Evolutionary conservation across 2,329 filamentous ascomycete genomes (phyloP).

Genomic region (Aciculosporium take): DNA sequence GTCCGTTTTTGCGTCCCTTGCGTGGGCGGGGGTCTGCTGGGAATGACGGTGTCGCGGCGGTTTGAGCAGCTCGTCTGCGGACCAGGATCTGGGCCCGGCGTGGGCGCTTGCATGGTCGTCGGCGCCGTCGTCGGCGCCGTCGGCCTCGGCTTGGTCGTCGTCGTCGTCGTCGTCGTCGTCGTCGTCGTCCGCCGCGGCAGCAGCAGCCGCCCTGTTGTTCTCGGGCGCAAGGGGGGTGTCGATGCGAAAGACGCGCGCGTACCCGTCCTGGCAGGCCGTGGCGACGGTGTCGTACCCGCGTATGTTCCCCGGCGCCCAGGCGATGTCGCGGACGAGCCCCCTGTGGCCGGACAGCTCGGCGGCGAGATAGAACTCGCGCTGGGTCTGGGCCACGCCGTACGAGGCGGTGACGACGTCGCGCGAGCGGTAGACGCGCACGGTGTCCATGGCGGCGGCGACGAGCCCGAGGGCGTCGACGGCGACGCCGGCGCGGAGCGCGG

Average conservation of each 20-base stretch:
- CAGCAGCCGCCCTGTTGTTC: too few species aligned
- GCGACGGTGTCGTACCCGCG: slow-evolving; percentile 82
- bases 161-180: too few species aligned
- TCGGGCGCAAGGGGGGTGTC: too few species aligned
- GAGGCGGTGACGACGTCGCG: slow-evolving; percentile 39
- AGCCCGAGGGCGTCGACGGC: slow-evolving; percentile 65
- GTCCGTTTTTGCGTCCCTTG: too few species aligned
- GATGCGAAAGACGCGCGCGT: slow-evolving; percentile 75
- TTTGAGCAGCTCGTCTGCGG: slow-evolving; percentile 29
- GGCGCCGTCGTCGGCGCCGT: slow-evolving; percentile 28
- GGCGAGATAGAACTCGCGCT: slow-evolving; percentile 73
- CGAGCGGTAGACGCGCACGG: slow-evolving; percentile 72
- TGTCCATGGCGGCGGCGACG: slow-evolving; percentile 74
- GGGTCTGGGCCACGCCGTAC: slow-evolving; percentile 39
- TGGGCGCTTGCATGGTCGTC: too few species aligned
- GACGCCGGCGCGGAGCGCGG: slow-evolving; percentile 66
- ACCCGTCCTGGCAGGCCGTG: slow-evolving; percentile 84
- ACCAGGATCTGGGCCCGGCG: slow-evolving; percentile 41
- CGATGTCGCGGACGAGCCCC: slow-evolving; percentile 70
- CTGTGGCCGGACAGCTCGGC: slow-evolving; percentile 60
- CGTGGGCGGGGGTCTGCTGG: too few species aligned
- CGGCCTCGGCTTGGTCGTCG: too few species aligned
- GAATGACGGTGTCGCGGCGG: background rate
- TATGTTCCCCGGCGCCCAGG: slow-evolving; percentile 86
- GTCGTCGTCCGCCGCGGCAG: too few species aligned